These are phyloP conservation scores for Ephemerocybe angulata DNA, from an alignment of 768 basidiomycete genomes.

Conservation along the genomic window DNA sequence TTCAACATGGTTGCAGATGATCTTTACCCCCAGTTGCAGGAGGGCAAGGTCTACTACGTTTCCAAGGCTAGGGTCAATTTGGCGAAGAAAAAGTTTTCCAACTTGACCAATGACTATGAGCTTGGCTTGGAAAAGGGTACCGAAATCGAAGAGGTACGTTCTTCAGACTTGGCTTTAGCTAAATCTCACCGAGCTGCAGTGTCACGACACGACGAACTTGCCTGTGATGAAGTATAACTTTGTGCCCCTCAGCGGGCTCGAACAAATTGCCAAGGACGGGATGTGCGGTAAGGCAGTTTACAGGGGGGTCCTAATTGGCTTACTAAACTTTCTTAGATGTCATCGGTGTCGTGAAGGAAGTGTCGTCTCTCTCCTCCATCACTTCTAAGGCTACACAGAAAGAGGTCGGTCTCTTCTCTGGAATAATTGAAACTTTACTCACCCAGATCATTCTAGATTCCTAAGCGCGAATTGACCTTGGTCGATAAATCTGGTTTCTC, in stretches of 20 bases:
- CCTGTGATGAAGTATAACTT: slow-evolving; percentile 88
- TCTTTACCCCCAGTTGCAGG: slow-evolving; percentile 80
- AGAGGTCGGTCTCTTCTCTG: slow-evolving; percentile 38
- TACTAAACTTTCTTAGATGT: slow-evolving; percentile 56
- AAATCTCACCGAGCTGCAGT: slow-evolving; percentile 43
- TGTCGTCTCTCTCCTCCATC: slow-evolving; percentile 64
- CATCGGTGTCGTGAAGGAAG: slow-evolving; percentile 81
- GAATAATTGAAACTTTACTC: slow-evolving; percentile 1
- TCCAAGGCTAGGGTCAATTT: slow-evolving; percentile 90
- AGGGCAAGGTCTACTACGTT: slow-evolving; percentile 89
- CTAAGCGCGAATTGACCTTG: slow-evolving; percentile 85
- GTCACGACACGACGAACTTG: slow-evolving; percentile 69
- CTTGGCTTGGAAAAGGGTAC: slow-evolving; percentile 80
- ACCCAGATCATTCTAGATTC: slow-evolving; percentile 47
- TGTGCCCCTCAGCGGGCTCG: slow-evolving; percentile 57
- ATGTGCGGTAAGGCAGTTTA: slow-evolving; percentile 65
- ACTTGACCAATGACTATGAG: slow-evolving; percentile 89
- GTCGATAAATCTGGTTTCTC: slow-evolving; percentile 80
- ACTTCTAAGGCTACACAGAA: slow-evolving; percentile 71
- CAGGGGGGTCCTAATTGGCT: slow-evolving; percentile 5
- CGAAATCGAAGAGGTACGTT: slow-evolving; percentile 75
- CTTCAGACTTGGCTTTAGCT: neutral
- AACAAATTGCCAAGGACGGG: slow-evolving; percentile 70
- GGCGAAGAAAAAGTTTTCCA: slow-evolving; percentile 95
- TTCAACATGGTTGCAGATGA: slow-evolving; percentile 86